These are phyloP conservation scores for Tricholomella constricta DNA, from an alignment of 768 basidiomycete genomes.

Conservation along the genomic window DNA sequence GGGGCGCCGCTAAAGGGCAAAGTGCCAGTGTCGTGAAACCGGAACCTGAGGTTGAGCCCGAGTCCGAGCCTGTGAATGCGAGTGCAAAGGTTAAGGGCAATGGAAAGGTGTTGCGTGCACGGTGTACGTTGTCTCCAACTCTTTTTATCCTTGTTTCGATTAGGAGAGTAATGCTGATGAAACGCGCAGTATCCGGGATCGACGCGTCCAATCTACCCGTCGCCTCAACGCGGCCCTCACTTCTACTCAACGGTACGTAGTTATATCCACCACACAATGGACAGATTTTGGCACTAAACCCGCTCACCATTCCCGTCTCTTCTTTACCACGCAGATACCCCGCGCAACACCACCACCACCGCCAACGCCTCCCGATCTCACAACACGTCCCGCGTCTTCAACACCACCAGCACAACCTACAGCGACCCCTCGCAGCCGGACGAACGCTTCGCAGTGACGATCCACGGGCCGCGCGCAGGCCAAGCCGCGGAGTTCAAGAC, in stretches of 20 bases:
- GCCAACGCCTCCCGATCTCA: too few relatives aligned
- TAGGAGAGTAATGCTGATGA: background rate
- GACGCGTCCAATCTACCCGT: background rate
- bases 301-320: too few relatives aligned
- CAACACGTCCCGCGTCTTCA: background rate
- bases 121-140: background rate
- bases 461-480: slow-evolving; percentile 23
- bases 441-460: slow-evolving; percentile 30
- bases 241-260: background rate
- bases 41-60: background rate
- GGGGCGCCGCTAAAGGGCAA: background rate
- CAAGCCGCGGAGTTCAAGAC: slow-evolving; percentile 41
- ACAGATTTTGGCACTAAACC: too few relatives aligned
- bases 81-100: background rate
- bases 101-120: background rate
- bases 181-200: background rate
- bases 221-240: background rate
- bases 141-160: background rate
- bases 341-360: background rate
- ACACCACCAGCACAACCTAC: too few relatives aligned
- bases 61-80: background rate
- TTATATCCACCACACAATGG: too few relatives aligned
- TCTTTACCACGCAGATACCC: too few relatives aligned
- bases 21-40: background rate
- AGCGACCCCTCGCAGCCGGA: slow-evolving; percentile 12